Evolutionary conservation across 1,284 basidiomycete genomes (phyloP).

Genomic region (Stygiomarasmius scandens): DNA sequence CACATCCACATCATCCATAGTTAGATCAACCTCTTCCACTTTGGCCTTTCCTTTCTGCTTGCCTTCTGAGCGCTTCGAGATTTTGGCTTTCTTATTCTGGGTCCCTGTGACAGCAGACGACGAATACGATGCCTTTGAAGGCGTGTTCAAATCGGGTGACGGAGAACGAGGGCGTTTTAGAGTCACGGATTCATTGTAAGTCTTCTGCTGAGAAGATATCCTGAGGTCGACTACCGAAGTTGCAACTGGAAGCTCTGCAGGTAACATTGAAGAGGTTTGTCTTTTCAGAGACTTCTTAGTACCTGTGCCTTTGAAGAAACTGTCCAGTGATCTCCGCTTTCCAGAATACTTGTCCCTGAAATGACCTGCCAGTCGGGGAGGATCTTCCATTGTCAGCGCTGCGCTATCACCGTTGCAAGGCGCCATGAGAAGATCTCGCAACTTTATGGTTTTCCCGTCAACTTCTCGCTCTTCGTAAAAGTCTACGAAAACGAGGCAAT

Average conservation of each 20-base stretch:
- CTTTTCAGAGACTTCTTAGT: slow-evolving; percentile 29
- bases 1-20: too few relatives aligned
- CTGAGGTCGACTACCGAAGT: too few relatives aligned
- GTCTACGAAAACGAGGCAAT: slow-evolving; percentile 94
- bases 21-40: too few relatives aligned
- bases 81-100: not conserved
- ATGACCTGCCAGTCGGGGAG: slow-evolving; percentile 78
- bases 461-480: slow-evolving; percentile 73
- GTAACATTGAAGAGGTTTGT: not conserved
- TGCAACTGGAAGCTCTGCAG: too few relatives aligned
- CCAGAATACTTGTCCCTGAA: slow-evolving; percentile 85
- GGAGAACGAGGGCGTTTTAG: not conserved
- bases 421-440: slow-evolving; percentile 52
- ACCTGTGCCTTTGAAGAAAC: slow-evolving; percentile 61
- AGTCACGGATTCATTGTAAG: not conserved
- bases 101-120: not conserved
- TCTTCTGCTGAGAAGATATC: not conserved
- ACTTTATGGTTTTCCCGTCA: slow-evolving; percentile 39
- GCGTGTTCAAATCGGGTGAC: not conserved
- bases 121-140: too few relatives aligned
- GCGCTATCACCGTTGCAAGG: not conserved
- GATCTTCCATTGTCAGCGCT: slow-evolving; percentile 30
- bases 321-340: slow-evolving; percentile 78
- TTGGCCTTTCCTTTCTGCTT: too few relatives aligned
- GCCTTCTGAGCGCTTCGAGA: too few relatives aligned